Evolutionary conservation across 2,329 filamentous ascomycete genomes (phyloP), one percentile per base, ranked within the genome.

Genomic region (Aspergillus tanneri): DNA sequence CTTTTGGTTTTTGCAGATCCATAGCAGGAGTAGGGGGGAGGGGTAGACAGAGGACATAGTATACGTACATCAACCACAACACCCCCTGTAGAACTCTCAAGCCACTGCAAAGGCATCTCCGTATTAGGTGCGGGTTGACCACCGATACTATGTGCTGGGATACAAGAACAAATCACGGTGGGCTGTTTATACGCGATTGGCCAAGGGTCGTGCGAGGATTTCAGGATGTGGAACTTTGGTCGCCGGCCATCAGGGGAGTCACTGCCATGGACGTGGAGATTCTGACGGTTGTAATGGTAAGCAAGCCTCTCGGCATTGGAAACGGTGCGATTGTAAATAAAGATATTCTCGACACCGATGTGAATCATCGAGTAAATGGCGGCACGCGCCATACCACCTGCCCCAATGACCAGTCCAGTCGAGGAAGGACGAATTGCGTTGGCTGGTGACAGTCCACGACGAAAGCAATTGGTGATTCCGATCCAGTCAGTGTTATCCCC

Each of bases 401-500:
- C 83, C 22, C 84, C 84, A 23, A 86, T 77, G 18, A 86, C 76
- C 11, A 86, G 71, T 0, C 78, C 83, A 2, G 74, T 79, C 2
- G 76, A 78, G 8, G 69, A 74, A 0, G 79, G 73, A 3, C 81
- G 76, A 0, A 86, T 78, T 2, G 80, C 82, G 52, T 86, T 86
- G 3, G 86, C 84, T 0, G 87, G 87, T 0, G 87, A 90, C 2
- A 90, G 73, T 2, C 86, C 86, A 24, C 86, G 77, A 5, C 84
- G 79, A 34, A 91, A 80, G 61, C 86, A 90, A 3, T 85, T 86
- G 44, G 85, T 76, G 34, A 91, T 87, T 4, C 87, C 87, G 25
- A 90, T 86, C 84, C 87, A 91, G 64, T 91, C 87, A 0, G 87
- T 90, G 50, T 91, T 91, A 49, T 90, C 86, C 1, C 87, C 88